Evolutionary conservation across 768 basidiomycete species (phyloP), one percentile per base, ranked within the genome.

Genomic region (Galerina sulciceps): DNA sequence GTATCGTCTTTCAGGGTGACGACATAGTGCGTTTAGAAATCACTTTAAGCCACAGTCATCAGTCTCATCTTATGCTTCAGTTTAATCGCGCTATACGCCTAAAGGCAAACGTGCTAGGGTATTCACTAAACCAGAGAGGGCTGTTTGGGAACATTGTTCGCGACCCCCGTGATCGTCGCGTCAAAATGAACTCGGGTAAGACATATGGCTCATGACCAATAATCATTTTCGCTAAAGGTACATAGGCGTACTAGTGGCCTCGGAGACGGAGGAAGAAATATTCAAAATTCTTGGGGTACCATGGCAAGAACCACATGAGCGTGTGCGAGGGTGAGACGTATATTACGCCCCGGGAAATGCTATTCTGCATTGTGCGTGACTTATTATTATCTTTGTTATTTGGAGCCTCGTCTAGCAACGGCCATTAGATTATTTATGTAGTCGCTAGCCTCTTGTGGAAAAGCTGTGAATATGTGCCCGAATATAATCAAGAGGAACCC

Each of bases 1-100:
- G 52, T 15, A 20, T 36, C 46, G 14, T 18, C 13, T 61, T 55
- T 26, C 63, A 89, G 88, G 94, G 94, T 2, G 94, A 96, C 67
- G 93, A 96, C 66, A 92, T 96, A 53, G 94, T 94, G 64, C 64
- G 90, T 74, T 42, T 55, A 40, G 26, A 46, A 35, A 38, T 17
- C 15, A 17, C 14, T 38, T 50, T 40, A 35, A 37, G 11, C 46
- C 50, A 41, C 31, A 42, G 47, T 8, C 11, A 37, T 50, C 31
- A 17, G 17, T 1, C 15, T 37, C 6, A 54, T 55, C 37, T 11
- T 38, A 18, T 43, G 13, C 52, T 20, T 15, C 23, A 95, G 93
- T 96, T 96, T 74, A 97, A 96, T 72, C 88, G 96, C 8, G 88
- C 89, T 5, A 87, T 98, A 71, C 85, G 95, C 31, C 72, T 89